phyloP scores from a whole-genome alignment of 108 stramenopile genomes.

The Nannochloropsis oceanica region DNA sequence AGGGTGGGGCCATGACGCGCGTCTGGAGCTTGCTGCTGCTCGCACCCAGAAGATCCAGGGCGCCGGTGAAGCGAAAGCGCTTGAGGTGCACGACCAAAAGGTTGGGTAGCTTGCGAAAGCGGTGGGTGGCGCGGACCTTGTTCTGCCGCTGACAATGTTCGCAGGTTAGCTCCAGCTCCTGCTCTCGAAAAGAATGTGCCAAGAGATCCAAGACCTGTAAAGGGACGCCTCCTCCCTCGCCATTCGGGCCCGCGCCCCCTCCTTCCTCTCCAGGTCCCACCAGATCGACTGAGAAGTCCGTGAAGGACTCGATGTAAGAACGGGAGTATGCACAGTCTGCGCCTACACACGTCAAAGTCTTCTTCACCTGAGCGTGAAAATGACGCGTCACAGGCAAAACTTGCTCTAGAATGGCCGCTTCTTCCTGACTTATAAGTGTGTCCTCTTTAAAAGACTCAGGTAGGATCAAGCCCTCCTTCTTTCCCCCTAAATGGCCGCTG shows the following conservation, averaged over 20 bases:
- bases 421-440: not conserved
- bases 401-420: not conserved
- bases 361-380: conserved; percentile 18
- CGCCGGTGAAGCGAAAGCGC: conserved; percentile 5
- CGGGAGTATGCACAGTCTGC: conserved; percentile 6
- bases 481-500: not conserved
- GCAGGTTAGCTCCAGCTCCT: conserved; percentile 14
- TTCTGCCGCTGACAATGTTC: conserved; percentile 3
- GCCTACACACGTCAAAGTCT: conserved; percentile 4
- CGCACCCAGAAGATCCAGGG: not conserved
- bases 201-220: not conserved
- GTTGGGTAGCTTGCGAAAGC: conserved; percentile 3
- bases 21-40: not conserved
- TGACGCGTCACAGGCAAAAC: conserved; percentile 7
- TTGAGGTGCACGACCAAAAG: conserved; percentile 15
- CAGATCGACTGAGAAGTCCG: conserved; percentile 10
- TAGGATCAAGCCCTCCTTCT: not conserved
- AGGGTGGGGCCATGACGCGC: not conserved
- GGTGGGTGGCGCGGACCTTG: conserved; percentile 2
- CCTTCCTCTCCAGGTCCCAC: not conserved
- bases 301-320: conserved; percentile 1
- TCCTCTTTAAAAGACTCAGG: not conserved
- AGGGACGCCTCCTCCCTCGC: not conserved
- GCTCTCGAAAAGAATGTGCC: not conserved
- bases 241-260: not conserved